Percentiles rank a stretch among this genome's conserved stretches.
These are phyloP conservation scores for Brassica carinata DNA, from an alignment of 345 rosid species.

Conservation along the genomic window DNA sequence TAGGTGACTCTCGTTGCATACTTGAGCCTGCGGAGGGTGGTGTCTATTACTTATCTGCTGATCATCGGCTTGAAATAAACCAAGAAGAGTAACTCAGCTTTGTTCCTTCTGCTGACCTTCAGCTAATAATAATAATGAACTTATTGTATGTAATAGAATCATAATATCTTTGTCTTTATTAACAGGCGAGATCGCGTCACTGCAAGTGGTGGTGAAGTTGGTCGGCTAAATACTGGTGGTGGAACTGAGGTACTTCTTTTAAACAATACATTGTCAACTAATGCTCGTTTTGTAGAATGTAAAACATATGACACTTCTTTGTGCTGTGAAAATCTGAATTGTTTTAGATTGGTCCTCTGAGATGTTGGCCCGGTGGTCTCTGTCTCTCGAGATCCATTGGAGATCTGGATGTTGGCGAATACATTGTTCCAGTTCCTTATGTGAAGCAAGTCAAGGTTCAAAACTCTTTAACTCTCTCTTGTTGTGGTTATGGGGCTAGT, in stretches of 20 bases:
- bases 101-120: conserved; percentile 2
- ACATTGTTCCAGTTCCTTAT: conserved; percentile 95
- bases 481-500: not conserved
- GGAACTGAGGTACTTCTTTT: conserved; percentile 83
- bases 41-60: conserved; percentile 86
- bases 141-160: not conserved
- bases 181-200: conserved; percentile 88
- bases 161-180: conserved; percentile 25
- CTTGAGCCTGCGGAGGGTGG: conserved; percentile 96
- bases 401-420: conserved; percentile 95
- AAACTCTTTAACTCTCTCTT: conserved; percentile 14
- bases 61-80: conserved; percentile 94
- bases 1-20: conserved; percentile 97
- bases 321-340: conserved; percentile 5
- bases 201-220: conserved; percentile 99
- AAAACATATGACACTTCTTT: not conserved
- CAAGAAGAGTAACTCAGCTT: conserved; percentile 78
- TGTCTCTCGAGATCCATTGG: conserved; percentile 99
- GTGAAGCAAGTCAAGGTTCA: conserved; percentile 97
- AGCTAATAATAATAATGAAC: not conserved
- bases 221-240: conserved; percentile 94
- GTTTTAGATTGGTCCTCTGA: conserved; percentile 89
- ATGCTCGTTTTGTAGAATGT: not conserved
- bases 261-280: not conserved
- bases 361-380: conserved; percentile 99